Conservation (phyloP, 306 rosid species). For the Dryas drummondii region DNA sequence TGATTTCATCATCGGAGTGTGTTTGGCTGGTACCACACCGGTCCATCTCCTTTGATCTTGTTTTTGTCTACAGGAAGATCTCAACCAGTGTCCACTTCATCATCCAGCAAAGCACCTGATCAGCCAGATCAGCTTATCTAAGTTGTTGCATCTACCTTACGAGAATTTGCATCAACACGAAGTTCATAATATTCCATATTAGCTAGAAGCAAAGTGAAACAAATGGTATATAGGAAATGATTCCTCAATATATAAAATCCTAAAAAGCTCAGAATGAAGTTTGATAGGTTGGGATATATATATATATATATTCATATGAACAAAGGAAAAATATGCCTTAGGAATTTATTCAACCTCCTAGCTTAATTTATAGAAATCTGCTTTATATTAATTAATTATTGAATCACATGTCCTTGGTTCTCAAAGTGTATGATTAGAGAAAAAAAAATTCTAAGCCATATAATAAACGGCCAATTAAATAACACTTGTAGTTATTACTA, state of each 20-base stretch:
- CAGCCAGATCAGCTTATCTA: too few species aligned
- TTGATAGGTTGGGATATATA: not conserved
- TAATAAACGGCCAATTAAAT: not conserved
- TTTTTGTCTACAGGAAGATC: too few species aligned
- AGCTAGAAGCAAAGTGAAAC: not conserved
- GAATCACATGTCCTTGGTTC: constrained; percentile 16
- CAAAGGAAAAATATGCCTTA: not conserved
- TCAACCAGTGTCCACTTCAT: too few species aligned
- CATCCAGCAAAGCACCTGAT: too few species aligned
- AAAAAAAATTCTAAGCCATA: not conserved
- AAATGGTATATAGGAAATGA: not conserved
- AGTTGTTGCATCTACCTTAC: too few species aligned
- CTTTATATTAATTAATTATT: constrained; percentile 20
- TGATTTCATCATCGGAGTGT: too few species aligned
- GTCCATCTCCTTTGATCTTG: too few species aligned
- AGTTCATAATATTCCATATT: constrained; percentile 8
- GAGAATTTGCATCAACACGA: too few species aligned
- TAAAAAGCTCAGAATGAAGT: not conserved
- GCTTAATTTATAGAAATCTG: constrained; percentile 12
- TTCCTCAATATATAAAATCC: not conserved
- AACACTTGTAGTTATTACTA: too few species aligned
- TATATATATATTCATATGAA: not conserved
- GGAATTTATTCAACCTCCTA: constrained; percentile 50
- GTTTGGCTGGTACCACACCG: too few species aligned
- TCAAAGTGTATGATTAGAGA: not conserved